These are phyloP conservation scores for Hygrophorus pudorinus DNA, from an alignment of 768 basidiomycete genomes.

Conservation along the genomic window DNA sequence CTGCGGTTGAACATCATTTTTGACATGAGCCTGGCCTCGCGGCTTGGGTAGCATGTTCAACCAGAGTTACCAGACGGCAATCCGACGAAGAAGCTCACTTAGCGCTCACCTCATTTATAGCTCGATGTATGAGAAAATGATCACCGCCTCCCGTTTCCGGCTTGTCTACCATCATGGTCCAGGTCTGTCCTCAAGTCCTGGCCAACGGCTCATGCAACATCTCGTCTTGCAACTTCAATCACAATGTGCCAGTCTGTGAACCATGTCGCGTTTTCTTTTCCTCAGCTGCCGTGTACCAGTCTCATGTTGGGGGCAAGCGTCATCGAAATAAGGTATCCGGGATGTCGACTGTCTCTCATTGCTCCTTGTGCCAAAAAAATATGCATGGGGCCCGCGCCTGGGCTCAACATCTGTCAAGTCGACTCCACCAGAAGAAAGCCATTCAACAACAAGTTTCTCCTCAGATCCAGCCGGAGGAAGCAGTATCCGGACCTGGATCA, in stretches of 20 bases:
- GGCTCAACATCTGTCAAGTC: conserved; percentile 15
- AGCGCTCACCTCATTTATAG: too few relatives aligned
- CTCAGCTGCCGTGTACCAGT: conserved; percentile 10
- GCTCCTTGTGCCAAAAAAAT: conserved; percentile 22
- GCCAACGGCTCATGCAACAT: conserved; percentile 2
- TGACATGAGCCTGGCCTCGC: too few relatives aligned
- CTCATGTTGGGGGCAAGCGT: conserved; percentile 10
- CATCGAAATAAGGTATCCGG: conserved; percentile 14
- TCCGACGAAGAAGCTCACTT: too few relatives aligned
- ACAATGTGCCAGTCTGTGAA: conserved; percentile 1
- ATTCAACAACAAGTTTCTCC: conserved; percentile 13
- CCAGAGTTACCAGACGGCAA: too few relatives aligned
- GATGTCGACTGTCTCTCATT: conserved; percentile 12
- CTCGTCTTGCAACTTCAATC: not conserved
- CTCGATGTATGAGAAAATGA: too few relatives aligned
- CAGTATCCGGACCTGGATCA: conserved; percentile 12
- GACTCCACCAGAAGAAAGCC: conserved; percentile 12
- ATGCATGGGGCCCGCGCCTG: conserved; percentile 14
- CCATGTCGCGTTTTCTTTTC: not conserved
- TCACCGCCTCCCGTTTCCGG: too few relatives aligned
- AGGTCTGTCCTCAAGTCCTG: conserved; percentile 2
- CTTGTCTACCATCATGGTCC: too few relatives aligned
- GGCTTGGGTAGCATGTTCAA: too few relatives aligned
- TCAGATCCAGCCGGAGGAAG: conserved; percentile 21
- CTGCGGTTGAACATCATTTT: too few relatives aligned